A percentile compares a stretch with the other conserved stretches of the same genome.
Evolutionary conservation across 2,329 filamentous ascomycete genomes (phyloP).

Genomic region (Parafenestella ontariensis): DNA sequence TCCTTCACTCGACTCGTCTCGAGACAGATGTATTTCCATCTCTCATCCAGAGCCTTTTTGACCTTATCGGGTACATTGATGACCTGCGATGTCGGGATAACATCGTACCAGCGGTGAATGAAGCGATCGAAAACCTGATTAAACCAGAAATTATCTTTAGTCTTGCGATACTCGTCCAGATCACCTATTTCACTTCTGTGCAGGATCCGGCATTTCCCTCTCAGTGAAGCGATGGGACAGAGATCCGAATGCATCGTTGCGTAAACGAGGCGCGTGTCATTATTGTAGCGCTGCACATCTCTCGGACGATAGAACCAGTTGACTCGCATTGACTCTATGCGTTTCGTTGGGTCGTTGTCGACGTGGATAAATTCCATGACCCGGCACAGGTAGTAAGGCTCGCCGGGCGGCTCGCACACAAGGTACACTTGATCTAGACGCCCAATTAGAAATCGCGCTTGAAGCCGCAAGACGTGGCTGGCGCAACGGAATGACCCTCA

Average conservation of each 20-base stretch:
- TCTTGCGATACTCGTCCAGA: constrained; percentile 83
- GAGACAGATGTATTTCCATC: constrained; percentile 95
- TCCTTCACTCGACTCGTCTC: constrained; percentile 95
- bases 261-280: constrained; percentile 89
- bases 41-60: constrained; percentile 93
- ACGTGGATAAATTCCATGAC: constrained; percentile 97
- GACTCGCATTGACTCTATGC: constrained; percentile 86
- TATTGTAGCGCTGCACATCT: constrained; percentile 90
- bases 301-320: constrained; percentile 99
- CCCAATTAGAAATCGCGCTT: constrained; percentile 46
- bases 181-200: constrained; percentile 87
- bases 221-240: constrained; percentile 87
- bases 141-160: constrained; percentile 91
- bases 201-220: constrained; percentile 89
- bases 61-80: constrained; percentile 96
- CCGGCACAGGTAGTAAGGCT: constrained; percentile 95
- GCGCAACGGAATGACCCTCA: constrained; percentile 34
- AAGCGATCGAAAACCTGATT: constrained; percentile 98
- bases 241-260: constrained; percentile 99
- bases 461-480: constrained; percentile 37
- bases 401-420: constrained; percentile 94
- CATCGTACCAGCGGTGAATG: constrained; percentile 97
- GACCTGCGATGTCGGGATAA: constrained; percentile 88
- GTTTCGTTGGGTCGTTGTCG: constrained; percentile 70
- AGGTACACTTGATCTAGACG: constrained; percentile 84